Evolutionary conservation across 2,329 filamentous ascomycete species (phyloP), one percentile per base, ranked within the genome.

Genomic region (Cytospora leucostoma): DNA sequence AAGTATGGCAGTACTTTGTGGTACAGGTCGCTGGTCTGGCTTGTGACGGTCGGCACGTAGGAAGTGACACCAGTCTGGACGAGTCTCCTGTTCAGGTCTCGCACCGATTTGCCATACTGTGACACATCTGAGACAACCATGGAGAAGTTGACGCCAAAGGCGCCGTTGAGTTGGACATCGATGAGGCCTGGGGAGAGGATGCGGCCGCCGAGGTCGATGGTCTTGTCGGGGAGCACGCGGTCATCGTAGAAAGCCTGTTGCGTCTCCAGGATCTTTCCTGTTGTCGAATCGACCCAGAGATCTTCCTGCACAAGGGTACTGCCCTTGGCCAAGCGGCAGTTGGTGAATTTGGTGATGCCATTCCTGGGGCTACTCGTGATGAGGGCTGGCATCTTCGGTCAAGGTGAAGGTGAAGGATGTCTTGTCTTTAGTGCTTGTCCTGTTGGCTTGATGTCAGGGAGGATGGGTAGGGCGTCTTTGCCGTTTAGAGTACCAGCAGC

Each of bases 111-210:
- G 65, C 85, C 84, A 70, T 94, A 96, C 56, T 83, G 80, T 54
- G 80, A 77, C 74, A 83, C 85, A 68, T 88, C 84, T 13, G 87
- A 81, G 13, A 90, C 86, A 10, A 92, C 81, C 1, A 86, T 85
- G 2, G 91, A 94, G 75, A 94, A 96, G 79, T 97, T 94, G 80
- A 97, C 96, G 62, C 93, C 93, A 71, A 93, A 94, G 11, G 91
- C 93, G 55, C 93, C 93, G 71, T 97, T 97, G 69, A 97, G 87
- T 76, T 97, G 93, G 59, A 90, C 89, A 68, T 97, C 93, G 70
- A 97, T 95, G 72, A 97, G 83, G 33, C 93, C 93, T 0, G 93
- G 92, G 0, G 90, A 87, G 21, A 97, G 74, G 68, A 97, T 94
- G 70, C 91, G 91, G 64, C 92, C 92, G 58, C 87, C 85, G 1